Evolutionary conservation across 31 red algal species (phyloP).

Genomic region (Porphyra umbilicalis): DNA sequence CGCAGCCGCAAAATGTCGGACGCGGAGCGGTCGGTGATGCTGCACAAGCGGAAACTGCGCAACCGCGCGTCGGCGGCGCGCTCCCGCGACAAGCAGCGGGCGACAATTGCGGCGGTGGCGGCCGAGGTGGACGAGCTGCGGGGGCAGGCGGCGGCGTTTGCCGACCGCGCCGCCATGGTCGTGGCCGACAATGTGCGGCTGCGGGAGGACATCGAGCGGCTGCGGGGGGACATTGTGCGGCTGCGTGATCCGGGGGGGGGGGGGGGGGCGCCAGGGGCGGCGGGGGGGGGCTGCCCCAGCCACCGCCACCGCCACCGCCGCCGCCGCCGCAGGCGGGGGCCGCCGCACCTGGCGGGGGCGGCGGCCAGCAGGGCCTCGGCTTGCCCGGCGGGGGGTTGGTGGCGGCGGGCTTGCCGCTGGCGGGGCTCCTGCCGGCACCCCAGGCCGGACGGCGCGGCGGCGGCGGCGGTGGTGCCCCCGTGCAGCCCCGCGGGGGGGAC

Average conservation of each 20-base stretch:
- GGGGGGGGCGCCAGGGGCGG: background rate
- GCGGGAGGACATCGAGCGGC: conserved; percentile 20
- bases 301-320: background rate
- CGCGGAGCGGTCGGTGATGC: conserved; percentile 74
- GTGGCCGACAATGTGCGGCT: conserved; percentile 17
- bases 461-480: too few species aligned
- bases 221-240: conserved; percentile 25
- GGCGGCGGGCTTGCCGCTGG: background rate
- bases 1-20: conserved; percentile 73
- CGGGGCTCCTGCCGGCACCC: background rate
- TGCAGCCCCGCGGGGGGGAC: too few species aligned
- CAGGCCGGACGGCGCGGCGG: background rate
- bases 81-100: conserved; percentile 61
- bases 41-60: conserved; percentile 77
- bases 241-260: background rate
- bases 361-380: background rate
- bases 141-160: conserved; percentile 3
- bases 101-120: conserved; percentile 42
- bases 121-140: conserved; percentile 53
- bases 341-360: background rate
- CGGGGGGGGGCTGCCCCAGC: background rate
- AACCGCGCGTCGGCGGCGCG: conserved; percentile 63
- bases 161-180: conserved; percentile 9
- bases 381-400: background rate
- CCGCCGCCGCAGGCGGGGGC: background rate